These are phyloP conservation scores for Brassica cretica DNA, from an alignment of 345 rosid species.

Conservation along the genomic window DNA sequence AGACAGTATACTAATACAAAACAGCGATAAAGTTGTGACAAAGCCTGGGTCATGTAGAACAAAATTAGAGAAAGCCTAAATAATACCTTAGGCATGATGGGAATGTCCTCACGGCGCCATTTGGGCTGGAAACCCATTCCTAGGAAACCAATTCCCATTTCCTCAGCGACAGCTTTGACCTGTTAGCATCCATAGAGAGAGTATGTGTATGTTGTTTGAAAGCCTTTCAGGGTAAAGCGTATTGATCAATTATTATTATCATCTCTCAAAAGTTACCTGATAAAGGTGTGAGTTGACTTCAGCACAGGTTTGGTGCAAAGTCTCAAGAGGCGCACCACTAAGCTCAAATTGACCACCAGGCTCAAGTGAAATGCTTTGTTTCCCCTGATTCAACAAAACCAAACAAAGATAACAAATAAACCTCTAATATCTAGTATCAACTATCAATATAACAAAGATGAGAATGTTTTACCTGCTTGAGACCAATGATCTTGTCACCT, in stretches of 20 bases:
- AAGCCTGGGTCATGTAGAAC: not conserved
- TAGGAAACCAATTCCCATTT: constrained; percentile 97
- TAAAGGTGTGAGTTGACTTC: constrained; percentile 99
- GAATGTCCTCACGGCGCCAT: constrained; percentile 82
- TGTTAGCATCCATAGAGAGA: constrained; percentile 30
- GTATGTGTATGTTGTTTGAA: not conserved
- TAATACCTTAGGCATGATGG: constrained; percentile 96
- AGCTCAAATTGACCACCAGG: constrained; percentile 99
- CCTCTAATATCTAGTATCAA: constrained; percentile 10
- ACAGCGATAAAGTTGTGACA: not conserved
- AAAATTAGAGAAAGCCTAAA: not conserved
- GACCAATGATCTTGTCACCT: constrained; percentile 84
- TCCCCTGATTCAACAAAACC: constrained; percentile 62
- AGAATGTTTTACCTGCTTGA: constrained; percentile 69
- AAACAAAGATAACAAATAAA: not conserved
- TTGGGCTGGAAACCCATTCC: constrained; percentile 99
- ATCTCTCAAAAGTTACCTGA: constrained; percentile 54
- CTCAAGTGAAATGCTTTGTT: constrained; percentile 97
- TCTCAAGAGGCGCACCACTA: constrained; percentile 98
- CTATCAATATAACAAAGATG: no score
- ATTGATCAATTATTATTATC: not conserved
- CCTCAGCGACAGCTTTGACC: constrained; percentile 99
- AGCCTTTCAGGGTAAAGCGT: not conserved
- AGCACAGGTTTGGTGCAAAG: constrained; percentile 98
- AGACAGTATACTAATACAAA: not conserved